Evolutionary conservation across 1,139 yeast genomes (phyloP).

Genomic region (Geotrichum klebahnii): DNA sequence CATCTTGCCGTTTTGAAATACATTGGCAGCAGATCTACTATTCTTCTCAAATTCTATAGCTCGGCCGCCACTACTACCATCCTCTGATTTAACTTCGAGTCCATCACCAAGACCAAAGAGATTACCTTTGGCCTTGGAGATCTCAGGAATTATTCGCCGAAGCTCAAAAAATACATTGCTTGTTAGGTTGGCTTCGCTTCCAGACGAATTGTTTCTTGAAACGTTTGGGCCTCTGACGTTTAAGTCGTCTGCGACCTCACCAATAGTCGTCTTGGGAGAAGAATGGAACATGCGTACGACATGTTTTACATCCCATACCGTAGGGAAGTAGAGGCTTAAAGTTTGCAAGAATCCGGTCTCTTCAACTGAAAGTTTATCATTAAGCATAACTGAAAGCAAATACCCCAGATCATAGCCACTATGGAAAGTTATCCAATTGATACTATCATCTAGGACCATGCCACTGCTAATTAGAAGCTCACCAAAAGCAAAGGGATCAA

Average conservation of each 20-base stretch:
- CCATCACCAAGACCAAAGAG: slow-evolving; percentile 40
- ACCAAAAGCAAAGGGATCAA: slow-evolving; percentile 73
- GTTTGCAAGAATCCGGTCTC: slow-evolving; percentile 75
- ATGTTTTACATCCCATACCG: slow-evolving; percentile 75
- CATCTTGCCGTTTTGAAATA: slow-evolving; percentile 37
- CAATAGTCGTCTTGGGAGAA: slow-evolving; percentile 39
- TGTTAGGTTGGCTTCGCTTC: slow-evolving; percentile 50
- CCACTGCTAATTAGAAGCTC: slow-evolving; percentile 85
- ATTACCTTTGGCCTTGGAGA: slow-evolving; percentile 32
- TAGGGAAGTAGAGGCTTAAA: slow-evolving; percentile 71
- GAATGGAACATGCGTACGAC: slow-evolving; percentile 51
- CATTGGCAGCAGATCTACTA: slow-evolving; percentile 30
- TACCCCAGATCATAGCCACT: slow-evolving; percentile 90
- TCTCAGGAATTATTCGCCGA: slow-evolving; percentile 35
- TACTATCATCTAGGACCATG: slow-evolving; percentile 62
- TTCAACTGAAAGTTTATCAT: slow-evolving; percentile 72
- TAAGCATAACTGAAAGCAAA: slow-evolving; percentile 68
- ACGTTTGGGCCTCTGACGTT: slow-evolving; percentile 28
- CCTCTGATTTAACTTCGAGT: slow-evolving; percentile 5
- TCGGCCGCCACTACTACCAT: slow-evolving; percentile 3
- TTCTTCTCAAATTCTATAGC: background rate
- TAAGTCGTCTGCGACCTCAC: slow-evolving; percentile 50
- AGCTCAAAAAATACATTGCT: slow-evolving; percentile 49
- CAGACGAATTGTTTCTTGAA: slow-evolving; percentile 42
- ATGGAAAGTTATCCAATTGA: slow-evolving; percentile 89